Evolutionary conservation across 2,329 filamentous ascomycete genomes (phyloP), one percentile per base, ranked within the genome.

Genomic region (Exophiala oligosperma): DNA sequence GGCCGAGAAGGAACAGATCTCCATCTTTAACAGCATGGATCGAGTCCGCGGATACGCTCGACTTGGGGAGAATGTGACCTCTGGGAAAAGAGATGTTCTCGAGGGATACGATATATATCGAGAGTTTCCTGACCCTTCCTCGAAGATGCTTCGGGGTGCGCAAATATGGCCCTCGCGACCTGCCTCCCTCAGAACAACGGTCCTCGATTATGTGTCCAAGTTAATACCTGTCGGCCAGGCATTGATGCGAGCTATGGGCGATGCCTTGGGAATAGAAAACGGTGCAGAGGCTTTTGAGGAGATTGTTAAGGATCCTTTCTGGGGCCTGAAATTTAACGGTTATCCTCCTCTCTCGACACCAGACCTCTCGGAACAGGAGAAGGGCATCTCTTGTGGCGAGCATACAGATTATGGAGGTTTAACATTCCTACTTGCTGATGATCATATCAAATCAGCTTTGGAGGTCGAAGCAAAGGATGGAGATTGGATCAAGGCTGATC

Each of bases 361-460:
- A n/a, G 52, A 55, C 21, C 49, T 49, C 32, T 44, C 47, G n/a
- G 52, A 49, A 35, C 32, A 47, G 21, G 52, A 55, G 17, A 55
- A 55, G 14, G 52, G 52, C 8, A 55, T 55, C 3, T 55, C 52
- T 38, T 55, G 44, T 21, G 73, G 72, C 8, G 72, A 78, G 0
- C 78, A 81, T 53, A 81, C 78, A 3, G 79, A 81, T 56, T 77
- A 78, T 35, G 73, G 78, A 40, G 77, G 77, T 52, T 75, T 80
- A 56, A 81, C 78, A 0, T 79, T 79, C 52, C 70, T 81, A 23
- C 52, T 55, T 6, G 52, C 52, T 1, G 72, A 74, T 11, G 77
- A 80, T 48, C 77, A 79, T 49, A 55, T 69, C 3, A 68, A 67
- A 0, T 77, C 76, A 0, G 77, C 77, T 0, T 67, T 80, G 5